These are phyloP conservation scores for Chytridium lagenaria DNA, from an alignment of 371 early-diverging fungal species.

Conservation along the genomic window DNA sequence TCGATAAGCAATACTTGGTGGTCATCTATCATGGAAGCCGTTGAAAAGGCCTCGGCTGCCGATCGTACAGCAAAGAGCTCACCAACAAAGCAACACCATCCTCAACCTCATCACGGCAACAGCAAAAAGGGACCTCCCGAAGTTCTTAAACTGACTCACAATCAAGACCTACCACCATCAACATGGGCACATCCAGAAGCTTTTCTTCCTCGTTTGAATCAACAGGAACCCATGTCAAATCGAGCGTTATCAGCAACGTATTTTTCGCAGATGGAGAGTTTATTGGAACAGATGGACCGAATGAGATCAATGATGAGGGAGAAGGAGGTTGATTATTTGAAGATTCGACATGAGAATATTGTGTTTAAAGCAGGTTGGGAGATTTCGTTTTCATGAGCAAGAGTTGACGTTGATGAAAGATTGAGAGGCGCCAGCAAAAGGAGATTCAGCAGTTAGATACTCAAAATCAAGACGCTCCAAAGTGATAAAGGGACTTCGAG, in stretches of 20 bases:
- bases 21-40: too few species aligned
- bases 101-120: neutral
- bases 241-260: conserved; percentile 11
- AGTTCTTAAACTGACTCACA: neutral
- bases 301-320: conserved; percentile 46
- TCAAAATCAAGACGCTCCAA: conserved; percentile 54
- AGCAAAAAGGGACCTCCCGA: neutral
- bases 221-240: neutral
- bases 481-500: conserved; percentile 53
- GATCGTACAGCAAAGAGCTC: neutral
- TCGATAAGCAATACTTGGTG: too few species aligned
- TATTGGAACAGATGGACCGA: conserved; percentile 41
- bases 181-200: neutral
- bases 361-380: conserved; percentile 52
- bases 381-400: neutral
- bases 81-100: neutral
- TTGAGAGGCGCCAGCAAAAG: conserved; percentile 58
- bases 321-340: conserved; percentile 48
- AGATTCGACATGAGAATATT: conserved; percentile 52
- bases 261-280: conserved; percentile 31
- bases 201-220: neutral
- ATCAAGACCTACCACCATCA: neutral
- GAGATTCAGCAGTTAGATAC: conserved; percentile 54
- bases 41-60: too few species aligned
- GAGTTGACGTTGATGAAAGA: conserved; percentile 34